A percentile compares a stretch with the other conserved stretches of the same genome.
phyloP scores from a whole-genome alignment of 164 flowering plant genomes.

The Tinospora cordifolia region DNA sequence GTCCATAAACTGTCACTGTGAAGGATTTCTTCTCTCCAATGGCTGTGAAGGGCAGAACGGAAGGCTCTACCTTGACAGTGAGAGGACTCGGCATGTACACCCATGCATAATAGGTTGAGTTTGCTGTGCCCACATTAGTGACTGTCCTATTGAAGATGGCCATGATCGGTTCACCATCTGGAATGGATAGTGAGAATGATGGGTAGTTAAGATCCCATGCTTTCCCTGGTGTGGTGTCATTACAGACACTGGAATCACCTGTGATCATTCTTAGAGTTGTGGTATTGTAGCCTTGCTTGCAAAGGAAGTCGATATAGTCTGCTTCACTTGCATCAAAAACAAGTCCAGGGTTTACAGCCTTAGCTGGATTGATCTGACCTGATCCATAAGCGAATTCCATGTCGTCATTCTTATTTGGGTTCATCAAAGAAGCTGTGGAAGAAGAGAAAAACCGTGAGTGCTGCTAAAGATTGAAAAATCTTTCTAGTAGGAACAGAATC shows the following conservation, averaged over 20 bases:
- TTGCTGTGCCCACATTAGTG: conserved; percentile 40
- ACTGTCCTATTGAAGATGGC: conserved; percentile 38
- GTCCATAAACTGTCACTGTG: conserved; percentile 27
- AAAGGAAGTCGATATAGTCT: conserved; percentile 30
- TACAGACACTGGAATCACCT: conserved; percentile 29
- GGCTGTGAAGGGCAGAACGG: conserved; percentile 25
- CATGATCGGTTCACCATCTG: conserved; percentile 30
- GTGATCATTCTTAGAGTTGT: conserved; percentile 26
- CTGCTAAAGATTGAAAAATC: not conserved
- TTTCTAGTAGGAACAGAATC: not conserved
- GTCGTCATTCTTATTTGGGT: conserved; percentile 16
- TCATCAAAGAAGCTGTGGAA: conserved; percentile 16
- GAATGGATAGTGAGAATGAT: conserved; percentile 34
- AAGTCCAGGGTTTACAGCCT: conserved; percentile 23
- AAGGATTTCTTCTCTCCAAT: conserved; percentile 27
- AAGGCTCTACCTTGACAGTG: conserved; percentile 25
- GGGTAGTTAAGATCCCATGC: conserved; percentile 53
- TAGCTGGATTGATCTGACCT: conserved; percentile 23
- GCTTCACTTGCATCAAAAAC: conserved; percentile 18
- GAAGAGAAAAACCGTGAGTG: not conserved
- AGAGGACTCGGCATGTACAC: conserved; percentile 11
- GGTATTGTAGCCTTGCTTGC: conserved; percentile 36
- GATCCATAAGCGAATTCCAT: conserved; percentile 25
- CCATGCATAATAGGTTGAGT: conserved; percentile 32
- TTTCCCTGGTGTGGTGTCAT: conserved; percentile 20